Percentiles rank a stretch among this genome's conserved stretches.
phyloP scores from a whole-genome alignment of 2,329 filamentous ascomycete genomes.

The Claviceps spartinae region DNA sequence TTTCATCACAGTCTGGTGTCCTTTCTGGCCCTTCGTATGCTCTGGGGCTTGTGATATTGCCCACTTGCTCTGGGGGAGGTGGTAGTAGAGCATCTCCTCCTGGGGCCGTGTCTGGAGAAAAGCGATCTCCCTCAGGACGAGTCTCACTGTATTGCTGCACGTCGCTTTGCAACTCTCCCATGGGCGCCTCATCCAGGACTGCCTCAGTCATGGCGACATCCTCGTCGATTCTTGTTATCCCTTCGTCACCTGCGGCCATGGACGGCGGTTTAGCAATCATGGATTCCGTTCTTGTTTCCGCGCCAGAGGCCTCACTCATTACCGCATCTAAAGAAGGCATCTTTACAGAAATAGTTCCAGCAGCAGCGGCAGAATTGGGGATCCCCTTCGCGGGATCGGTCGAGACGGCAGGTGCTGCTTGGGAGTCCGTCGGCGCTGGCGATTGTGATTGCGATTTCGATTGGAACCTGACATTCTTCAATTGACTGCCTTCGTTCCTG shows the following conservation, averaged over 20 bases:
- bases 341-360: not conserved
- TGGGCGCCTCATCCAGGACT: conserved; percentile 4
- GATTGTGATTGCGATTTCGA: conserved; percentile 14
- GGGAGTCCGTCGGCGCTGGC: conserved; percentile 30
- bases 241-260: conserved; percentile 17
- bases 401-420: conserved; percentile 1
- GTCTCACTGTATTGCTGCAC: not conserved
- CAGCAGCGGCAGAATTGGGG: not conserved
- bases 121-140: not conserved
- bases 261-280: conserved; percentile 19
- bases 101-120: not conserved
- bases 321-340: conserved; percentile 1
- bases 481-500: conserved; percentile 34
- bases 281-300: conserved; percentile 11
- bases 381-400: not conserved
- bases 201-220: conserved; percentile 9
- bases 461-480: conserved; percentile 36
- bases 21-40: conserved; percentile 14
- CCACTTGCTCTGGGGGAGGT: conserved; percentile 26
- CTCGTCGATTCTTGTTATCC: conserved; percentile 13
- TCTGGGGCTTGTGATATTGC: conserved; percentile 24
- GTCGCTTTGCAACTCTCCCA: not conserved
- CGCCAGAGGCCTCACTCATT: not conserved
- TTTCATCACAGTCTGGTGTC: conserved; percentile 13
- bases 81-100: conserved; percentile 17